These are phyloP conservation scores for Vaccinium darrowii DNA, from an alignment of 148 eudicot species.

Conservation along the genomic window DNA sequence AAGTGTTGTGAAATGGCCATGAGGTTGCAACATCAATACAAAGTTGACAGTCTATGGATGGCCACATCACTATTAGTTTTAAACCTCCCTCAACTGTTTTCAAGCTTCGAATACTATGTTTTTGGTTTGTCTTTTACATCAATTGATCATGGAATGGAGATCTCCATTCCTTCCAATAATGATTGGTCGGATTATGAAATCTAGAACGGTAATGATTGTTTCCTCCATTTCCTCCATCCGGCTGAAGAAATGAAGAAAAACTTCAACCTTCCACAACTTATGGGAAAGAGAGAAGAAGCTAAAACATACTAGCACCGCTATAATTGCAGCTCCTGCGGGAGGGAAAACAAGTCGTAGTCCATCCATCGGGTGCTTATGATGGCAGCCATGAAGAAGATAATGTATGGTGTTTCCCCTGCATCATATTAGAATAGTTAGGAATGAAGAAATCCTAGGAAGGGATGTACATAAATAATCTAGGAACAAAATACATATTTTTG, in stretches of 20 bases:
- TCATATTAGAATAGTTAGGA: neutral
- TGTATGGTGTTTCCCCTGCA: conserved; percentile 67
- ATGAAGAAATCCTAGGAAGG: neutral
- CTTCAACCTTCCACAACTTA: neutral
- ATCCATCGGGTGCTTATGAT: conserved; percentile 94
- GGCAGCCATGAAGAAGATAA: conserved; percentile 90
- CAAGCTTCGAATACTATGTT: neutral
- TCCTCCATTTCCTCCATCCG: neutral
- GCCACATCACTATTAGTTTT: neutral
- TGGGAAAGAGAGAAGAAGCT: neutral
- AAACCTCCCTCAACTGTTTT: neutral
- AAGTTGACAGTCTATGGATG: neutral
- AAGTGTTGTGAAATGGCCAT: neutral
- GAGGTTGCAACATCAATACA: neutral
- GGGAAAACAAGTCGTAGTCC: conserved; percentile 89
- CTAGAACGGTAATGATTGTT: too few species aligned
- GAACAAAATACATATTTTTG: neutral
- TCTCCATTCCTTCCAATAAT: neutral
- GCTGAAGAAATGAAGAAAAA: neutral
- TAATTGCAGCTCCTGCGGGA: conserved; percentile 75
- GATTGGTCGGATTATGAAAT: too few species aligned
- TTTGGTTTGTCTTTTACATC: neutral
- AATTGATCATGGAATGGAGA: neutral
- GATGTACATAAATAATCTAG: too few species aligned
- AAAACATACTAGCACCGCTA: conserved; percentile 56